Percentiles rank a stretch among this genome's conserved stretches.
Evolutionary conservation across 208 protist genomes (phyloP).

Genomic region (Vickermania ingenoplastis): DNA sequence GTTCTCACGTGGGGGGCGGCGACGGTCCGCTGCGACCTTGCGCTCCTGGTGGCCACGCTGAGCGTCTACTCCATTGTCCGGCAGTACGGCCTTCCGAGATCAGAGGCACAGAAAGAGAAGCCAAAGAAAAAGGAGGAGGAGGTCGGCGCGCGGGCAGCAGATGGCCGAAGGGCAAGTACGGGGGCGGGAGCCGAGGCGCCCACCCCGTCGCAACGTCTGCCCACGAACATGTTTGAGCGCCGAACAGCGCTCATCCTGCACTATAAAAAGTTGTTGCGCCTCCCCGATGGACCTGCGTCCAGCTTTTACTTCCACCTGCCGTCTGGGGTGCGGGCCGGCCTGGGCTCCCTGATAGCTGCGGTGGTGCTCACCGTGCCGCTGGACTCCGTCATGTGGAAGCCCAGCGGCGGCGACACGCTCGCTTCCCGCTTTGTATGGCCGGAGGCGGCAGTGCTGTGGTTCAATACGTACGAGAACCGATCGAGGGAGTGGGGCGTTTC

Average conservation of each 20-base stretch:
- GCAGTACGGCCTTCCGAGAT: neutral
- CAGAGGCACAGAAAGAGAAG: neutral
- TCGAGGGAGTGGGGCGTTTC: conserved; percentile 67
- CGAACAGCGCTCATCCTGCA: too few relatives aligned
- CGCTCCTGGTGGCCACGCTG: conserved; percentile 54
- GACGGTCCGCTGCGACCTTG: conserved; percentile 76
- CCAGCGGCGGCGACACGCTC: neutral
- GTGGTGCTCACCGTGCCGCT: conserved; percentile 33
- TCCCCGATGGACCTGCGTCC: too few relatives aligned
- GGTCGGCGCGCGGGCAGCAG: too few relatives aligned
- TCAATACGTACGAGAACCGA: conserved; percentile 87
- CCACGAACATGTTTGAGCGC: too few relatives aligned
- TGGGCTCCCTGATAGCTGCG: conserved; percentile 10
- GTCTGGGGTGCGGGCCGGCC: conserved; percentile 9
- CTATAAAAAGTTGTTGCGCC: too few relatives aligned
- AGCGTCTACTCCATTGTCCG: conserved; percentile 12
- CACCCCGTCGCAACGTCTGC: conserved; percentile 1
- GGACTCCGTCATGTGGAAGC: conserved; percentile 79
- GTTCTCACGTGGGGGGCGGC: conserved; percentile 26
- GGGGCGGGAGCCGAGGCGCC: too few relatives aligned
- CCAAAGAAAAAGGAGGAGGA: neutral
- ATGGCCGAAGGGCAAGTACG: too few relatives aligned
- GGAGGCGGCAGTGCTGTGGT: conserved; percentile 84
- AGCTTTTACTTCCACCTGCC: conserved; percentile 9
- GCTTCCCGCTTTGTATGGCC: conserved; percentile 57